These are phyloP conservation scores for Ganoderma lucidum DNA, from an alignment of 1,284 basidiomycete species.

Conservation along the genomic window DNA sequence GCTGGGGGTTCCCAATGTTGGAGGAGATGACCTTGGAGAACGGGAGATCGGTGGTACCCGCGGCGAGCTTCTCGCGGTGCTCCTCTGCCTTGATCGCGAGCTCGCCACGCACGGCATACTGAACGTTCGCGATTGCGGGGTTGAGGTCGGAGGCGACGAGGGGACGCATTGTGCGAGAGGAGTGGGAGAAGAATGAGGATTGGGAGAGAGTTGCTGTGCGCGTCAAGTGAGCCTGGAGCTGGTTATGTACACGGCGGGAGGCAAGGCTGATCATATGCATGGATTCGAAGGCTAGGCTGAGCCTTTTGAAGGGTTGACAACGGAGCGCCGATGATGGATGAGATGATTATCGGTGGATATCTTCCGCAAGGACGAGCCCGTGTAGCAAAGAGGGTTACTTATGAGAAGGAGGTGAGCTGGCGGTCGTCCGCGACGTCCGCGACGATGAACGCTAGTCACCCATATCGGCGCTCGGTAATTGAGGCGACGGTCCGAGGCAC, in stretches of 20 bases:
- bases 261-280: constrained; percentile 30
- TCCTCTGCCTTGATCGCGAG: constrained; percentile 94
- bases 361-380: neutral
- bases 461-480: constrained; percentile 1
- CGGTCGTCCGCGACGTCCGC: constrained; percentile 24
- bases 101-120: constrained; percentile 98
- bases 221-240: constrained; percentile 23
- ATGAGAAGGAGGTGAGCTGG: constrained; percentile 7
- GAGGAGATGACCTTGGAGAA: constrained; percentile 93
- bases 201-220: constrained; percentile 12
- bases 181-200: constrained; percentile 26
- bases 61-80: constrained; percentile 75
- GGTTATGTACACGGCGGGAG: constrained; percentile 32
- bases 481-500: constrained; percentile 7
- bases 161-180: constrained; percentile 54
- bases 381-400: neutral
- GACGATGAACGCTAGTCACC: constrained; percentile 28
- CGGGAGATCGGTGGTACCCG: constrained; percentile 69
- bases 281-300: neutral
- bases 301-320: constrained; percentile 9
- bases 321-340: constrained; percentile 23
- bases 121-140: constrained; percentile 85
- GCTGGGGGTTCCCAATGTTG: constrained; percentile 99
- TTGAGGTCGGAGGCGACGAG: constrained; percentile 78
- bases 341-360: constrained; percentile 25